Percentiles rank a stretch among this genome's conserved stretches.
These are phyloP conservation scores for Ogataea trehaloabstinens DNA, from an alignment of 805 yeast species.

Conservation along the genomic window DNA sequence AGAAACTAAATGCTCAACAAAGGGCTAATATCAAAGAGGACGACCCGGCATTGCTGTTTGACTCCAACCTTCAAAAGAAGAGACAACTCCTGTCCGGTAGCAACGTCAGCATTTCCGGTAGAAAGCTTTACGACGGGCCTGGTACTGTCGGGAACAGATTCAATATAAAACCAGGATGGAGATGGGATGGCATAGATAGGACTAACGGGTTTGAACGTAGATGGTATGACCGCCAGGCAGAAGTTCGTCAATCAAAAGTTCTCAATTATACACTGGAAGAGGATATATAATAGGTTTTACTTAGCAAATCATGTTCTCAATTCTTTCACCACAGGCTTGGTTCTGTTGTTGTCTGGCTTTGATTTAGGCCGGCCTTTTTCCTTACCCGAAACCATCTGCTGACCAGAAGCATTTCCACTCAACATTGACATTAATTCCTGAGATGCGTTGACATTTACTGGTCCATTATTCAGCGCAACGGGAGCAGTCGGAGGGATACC, in stretches of 20 bases:
- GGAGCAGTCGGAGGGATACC: constrained; percentile 5
- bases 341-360: not conserved
- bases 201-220: constrained; percentile 81
- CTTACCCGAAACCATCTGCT: constrained; percentile 1
- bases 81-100: constrained; percentile 14
- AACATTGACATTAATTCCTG: constrained; percentile 19
- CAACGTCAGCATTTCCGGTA: constrained; percentile 39
- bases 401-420: constrained; percentile 3
- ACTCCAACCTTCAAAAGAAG: constrained; percentile 24
- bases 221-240: constrained; percentile 47
- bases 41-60: constrained; percentile 62
- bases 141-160: constrained; percentile 67
- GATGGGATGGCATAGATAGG: constrained; percentile 93
- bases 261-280: constrained; percentile 37
- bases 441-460: constrained; percentile 10
- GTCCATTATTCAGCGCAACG: constrained; percentile 3
- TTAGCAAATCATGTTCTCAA: too few relatives aligned
- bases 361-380: not conserved
- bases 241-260: constrained; percentile 31
- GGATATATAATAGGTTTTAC: constrained; percentile 33
- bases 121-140: constrained; percentile 53
- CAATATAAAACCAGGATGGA: constrained; percentile 68
- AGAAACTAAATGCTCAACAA: constrained; percentile 34
- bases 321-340: too few relatives aligned
- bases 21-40: constrained; percentile 41